Evolutionary conservation across 2,329 filamentous ascomycete species (phyloP), one percentile per base, ranked within the genome.

Genomic region (Trichoderma afroharzianum): DNA sequence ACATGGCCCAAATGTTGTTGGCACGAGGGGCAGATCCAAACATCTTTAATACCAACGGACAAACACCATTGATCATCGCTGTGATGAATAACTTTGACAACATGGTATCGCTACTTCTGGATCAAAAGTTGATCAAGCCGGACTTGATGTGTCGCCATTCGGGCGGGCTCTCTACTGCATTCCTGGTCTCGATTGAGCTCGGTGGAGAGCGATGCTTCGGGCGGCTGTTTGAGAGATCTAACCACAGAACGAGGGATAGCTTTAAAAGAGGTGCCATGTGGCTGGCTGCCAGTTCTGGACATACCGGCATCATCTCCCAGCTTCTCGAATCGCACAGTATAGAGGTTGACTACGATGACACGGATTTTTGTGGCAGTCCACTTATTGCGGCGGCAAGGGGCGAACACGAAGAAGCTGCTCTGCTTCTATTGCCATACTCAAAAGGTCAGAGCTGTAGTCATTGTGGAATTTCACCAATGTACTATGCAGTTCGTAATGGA

Each of bases 31-130:
- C 47, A 24, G 47, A 53, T 53, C 47, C 47, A 24, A 53, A 53
- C 5, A 53, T 53, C 5, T 24, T 12, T 5, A 53, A 53, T 7
- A 3, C n/a, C 0, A 14, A 0, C 0, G 21, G 47, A 7, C 47
- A 53, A 14, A 53, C 47, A 3, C 47, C 47, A 14, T 24, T 53
- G 11, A 1, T 24, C 0, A 24, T 53, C 5, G 47, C 47, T 2
- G 5, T 4, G 4, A 53, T 3, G 21, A 53, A 53, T 14, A 21
- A 11, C 5, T 24, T 53, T 14, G 47, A 53, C 3, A 6, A 24
- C 0, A 2, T 24, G 1, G 47, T 53, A 2, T 24, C 47, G 1
- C 1, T 53, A 21, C 47, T 53, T 0, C 5, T 53, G 3, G 47
- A 53, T 7, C 47, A 53, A 14, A 14, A 24, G 5, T 7, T 3